Conservation (phyloP, 23 red algal species). For the Gracilaria domingensis region DNA sequence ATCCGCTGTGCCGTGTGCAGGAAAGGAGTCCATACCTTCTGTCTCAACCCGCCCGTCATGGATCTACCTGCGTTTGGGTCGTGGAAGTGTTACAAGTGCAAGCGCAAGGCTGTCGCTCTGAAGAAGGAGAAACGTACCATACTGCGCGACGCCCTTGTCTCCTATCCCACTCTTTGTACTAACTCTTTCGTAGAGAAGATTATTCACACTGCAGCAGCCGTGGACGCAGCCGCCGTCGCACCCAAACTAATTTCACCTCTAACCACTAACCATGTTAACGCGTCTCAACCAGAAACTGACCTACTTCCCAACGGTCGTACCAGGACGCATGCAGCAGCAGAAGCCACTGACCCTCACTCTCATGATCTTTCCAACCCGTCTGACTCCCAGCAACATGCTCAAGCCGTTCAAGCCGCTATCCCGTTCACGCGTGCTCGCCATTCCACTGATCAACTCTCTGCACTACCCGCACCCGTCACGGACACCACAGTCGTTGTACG, state of each 20-base stretch:
- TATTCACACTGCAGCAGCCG: neutral
- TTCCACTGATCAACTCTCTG: neutral
- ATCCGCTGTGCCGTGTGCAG: conserved; percentile 16
- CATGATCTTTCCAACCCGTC: neutral
- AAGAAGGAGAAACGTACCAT: conserved; percentile 31
- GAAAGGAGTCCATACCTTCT: conserved; percentile 30
- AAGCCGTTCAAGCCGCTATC: neutral
- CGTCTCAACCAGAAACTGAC: neutral
- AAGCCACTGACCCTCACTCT: neutral
- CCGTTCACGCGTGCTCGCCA: neutral
- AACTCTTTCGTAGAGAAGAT: conserved; percentile 1
- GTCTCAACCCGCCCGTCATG: conserved; percentile 28
- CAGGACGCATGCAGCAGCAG: neutral
- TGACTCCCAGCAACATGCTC: neutral
- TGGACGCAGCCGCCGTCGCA: neutral
- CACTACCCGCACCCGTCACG: neutral
- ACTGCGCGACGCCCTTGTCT: conserved; percentile 21
- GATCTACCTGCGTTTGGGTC: neutral
- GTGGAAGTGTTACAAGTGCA: conserved; percentile 36
- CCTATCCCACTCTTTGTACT: conserved; percentile 21
- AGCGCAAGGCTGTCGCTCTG: neutral
- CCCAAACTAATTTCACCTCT: neutral
- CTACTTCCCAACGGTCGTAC: neutral
- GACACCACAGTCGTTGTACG: neutral
- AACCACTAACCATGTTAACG: conserved; percentile 1